A percentile compares a stretch with the other conserved stretches of the same genome.
Conservation (phyloP, 257 asterid genomes). For the Ocimum tenuiflorum region DNA sequence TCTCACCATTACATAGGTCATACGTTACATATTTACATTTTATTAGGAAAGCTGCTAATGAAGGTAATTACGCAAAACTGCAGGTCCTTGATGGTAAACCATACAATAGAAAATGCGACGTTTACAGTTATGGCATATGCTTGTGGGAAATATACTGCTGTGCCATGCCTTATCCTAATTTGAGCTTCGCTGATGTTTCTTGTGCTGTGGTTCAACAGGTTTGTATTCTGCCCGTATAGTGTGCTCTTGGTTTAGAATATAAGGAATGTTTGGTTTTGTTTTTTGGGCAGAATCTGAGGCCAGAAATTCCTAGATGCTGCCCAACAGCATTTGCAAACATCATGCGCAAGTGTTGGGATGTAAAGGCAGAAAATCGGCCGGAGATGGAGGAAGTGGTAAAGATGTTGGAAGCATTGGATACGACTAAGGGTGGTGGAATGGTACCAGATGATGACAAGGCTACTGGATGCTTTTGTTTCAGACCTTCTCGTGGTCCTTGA, state of each 20-base stretch:
- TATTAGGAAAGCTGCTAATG: neutral
- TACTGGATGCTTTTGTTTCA: conserved; percentile 39
- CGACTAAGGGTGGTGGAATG: conserved; percentile 57
- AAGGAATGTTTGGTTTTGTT: too few species aligned
- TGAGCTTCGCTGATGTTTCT: conserved; percentile 53
- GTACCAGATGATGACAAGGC: conserved; percentile 39
- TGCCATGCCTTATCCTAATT: conserved; percentile 42
- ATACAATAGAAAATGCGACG: conserved; percentile 54
- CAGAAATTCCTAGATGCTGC: conserved; percentile 50
- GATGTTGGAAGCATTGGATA: conserved; percentile 43
- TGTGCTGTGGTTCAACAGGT: conserved; percentile 55
- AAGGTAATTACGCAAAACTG: neutral
- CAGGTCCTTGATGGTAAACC: conserved; percentile 63
- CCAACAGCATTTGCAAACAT: conserved; percentile 39
- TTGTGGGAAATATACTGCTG: conserved; percentile 64
- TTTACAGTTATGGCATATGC: conserved; percentile 52
- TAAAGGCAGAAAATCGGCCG: conserved; percentile 41
- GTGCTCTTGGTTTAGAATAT: too few species aligned
- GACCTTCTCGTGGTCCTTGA: conserved; percentile 38
- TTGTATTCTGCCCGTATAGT: neutral
- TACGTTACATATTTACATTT: neutral
- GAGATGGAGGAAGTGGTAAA: conserved; percentile 55
- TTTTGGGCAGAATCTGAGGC: conserved; percentile 33
- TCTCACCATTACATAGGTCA: too few species aligned
- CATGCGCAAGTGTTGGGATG: conserved; percentile 50